Evolutionary conservation across 495 filamentous ascomycete species (phyloP).

Genomic region (Chaetomium tenue): DNA sequence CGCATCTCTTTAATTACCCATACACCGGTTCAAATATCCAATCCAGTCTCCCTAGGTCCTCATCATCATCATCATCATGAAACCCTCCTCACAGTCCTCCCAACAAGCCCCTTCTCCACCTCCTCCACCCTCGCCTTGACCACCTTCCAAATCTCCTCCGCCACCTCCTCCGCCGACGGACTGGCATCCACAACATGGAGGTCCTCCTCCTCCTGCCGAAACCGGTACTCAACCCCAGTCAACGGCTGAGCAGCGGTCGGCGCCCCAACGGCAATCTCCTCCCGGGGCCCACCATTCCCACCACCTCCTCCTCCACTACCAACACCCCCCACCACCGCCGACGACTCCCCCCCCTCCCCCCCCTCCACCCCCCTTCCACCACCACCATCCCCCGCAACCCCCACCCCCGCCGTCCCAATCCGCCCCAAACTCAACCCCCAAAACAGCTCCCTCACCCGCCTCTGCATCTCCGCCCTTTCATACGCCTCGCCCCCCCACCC

Average conservation of each 20-base stretch:
- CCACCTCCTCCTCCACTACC: no score
- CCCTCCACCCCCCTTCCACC: no score
- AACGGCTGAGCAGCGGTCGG: slow-evolving; percentile 10
- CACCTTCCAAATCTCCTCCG: slow-evolving; percentile 50
- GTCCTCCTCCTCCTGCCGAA: slow-evolving; percentile 53
- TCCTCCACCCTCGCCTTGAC: slow-evolving; percentile 47
- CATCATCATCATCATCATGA: slow-evolving; percentile 28
- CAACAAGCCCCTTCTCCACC: slow-evolving; percentile 49
- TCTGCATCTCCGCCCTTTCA: slow-evolving; percentile 81
- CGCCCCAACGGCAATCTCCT: slow-evolving; percentile 32
- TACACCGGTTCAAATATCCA: no score
- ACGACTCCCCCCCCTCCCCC: no score
- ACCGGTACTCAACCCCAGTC: slow-evolving; percentile 40
- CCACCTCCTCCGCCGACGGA: slow-evolving; percentile 49
- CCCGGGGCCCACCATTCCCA: background rate
- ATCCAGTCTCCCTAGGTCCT: background rate
- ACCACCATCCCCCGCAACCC: no score
- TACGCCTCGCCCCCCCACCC: slow-evolving; percentile 89
- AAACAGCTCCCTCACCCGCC: slow-evolving; percentile 73
- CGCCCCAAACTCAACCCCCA: slow-evolving; percentile 50
- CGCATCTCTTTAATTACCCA: no score
- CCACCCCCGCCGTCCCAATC: slow-evolving; percentile 32
- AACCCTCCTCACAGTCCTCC: slow-evolving; percentile 44
- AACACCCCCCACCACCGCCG: no score
- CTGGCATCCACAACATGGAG: slow-evolving; percentile 57